Percentiles rank a stretch among this genome's conserved stretches.
Evolutionary conservation across 225 moss, liverwort and hornwort genomes (phyloP).

Genomic region (Sphagnum contortum): DNA sequence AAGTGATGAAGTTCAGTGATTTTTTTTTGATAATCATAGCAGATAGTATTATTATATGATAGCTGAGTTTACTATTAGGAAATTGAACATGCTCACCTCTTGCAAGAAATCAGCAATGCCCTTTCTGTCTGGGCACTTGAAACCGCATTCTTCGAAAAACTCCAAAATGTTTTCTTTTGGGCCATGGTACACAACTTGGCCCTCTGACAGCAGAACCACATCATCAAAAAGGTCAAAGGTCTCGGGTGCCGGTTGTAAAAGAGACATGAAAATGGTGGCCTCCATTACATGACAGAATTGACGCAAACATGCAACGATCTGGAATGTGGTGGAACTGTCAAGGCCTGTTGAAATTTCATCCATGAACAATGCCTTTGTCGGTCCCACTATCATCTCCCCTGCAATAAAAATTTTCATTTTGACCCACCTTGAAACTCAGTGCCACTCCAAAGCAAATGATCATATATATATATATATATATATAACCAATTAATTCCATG

Average conservation of each 20-base stretch:
- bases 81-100: constrained; percentile 29
- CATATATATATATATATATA: no score
- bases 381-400: constrained; percentile 96
- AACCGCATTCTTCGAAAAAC: constrained; percentile 73
- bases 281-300: constrained; percentile 76
- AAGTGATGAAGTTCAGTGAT: no score
- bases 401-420: neutral
- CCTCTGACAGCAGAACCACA: constrained; percentile 67
- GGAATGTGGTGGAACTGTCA: constrained; percentile 86
- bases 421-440: no score
- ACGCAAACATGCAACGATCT: constrained; percentile 66
- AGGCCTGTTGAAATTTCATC: constrained; percentile 90
- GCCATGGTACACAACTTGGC: constrained; percentile 77
- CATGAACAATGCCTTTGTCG: constrained; percentile 81
- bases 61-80: no score
- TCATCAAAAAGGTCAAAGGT: constrained; percentile 89
- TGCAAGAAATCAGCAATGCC: constrained; percentile 86
- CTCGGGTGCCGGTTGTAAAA: constrained; percentile 86
- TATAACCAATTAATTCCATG: no score
- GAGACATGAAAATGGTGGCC: constrained; percentile 62
- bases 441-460: no score
- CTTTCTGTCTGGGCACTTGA: constrained; percentile 79
- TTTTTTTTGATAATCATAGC: no score
- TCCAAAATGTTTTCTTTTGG: constrained; percentile 53
- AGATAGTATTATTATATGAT: no score